Evolutionary conservation across 2,329 filamentous ascomycete species (phyloP), one percentile per base, ranked within the genome.

Genomic region (Diaporthe sp.): DNA sequence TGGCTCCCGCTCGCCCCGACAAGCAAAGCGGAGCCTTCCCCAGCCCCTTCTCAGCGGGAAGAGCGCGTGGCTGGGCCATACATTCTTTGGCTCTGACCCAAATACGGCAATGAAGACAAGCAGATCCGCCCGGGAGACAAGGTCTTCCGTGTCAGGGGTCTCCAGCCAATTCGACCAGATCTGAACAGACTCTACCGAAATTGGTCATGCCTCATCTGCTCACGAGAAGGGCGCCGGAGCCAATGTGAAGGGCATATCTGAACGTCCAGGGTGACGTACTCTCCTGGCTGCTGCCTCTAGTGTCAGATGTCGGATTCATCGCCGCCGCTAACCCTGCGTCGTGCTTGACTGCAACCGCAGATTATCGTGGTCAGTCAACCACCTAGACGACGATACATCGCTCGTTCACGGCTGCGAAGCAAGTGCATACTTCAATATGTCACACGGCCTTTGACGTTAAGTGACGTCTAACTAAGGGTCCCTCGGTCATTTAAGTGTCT

Each of bases 281-380:
- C 32, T 19, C 32, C 32, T 68, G 10, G 63, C 47, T 39, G 63
- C 63, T 51, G 30, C 44, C 47, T 15, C 32, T 53, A 19, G 44
- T 68, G 63, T 37, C 63, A 50, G 47, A n/a, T 68, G 63, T 39
- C 63, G 47, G 47, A 51, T 68, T 68, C 63, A 53, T 68, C 63
- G 63, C 44, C 63, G 63, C 47, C 63, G 47, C 63, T 53, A 68
- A 53, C 47, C 63, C 63, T 53, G 44, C 35, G 63, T 53, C 47
- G 47, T 68, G 63, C 63, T 68, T 68, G 15, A 53, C 15, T 68
- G 63, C 47, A 68, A 68, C 63, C 63, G 22, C 47, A 37, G 47
- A 27, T 50, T 25, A 15, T 68, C 63, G 25, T 39, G 44, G 15
- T 37, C 61, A 66, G 44, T 37, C 44, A 50, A 27, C 22, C 30